A percentile compares a stretch with the other conserved stretches of the same genome.
Conservation (phyloP, 2,329 filamentous ascomycete genomes). For the Emmonsia crescens region DNA sequence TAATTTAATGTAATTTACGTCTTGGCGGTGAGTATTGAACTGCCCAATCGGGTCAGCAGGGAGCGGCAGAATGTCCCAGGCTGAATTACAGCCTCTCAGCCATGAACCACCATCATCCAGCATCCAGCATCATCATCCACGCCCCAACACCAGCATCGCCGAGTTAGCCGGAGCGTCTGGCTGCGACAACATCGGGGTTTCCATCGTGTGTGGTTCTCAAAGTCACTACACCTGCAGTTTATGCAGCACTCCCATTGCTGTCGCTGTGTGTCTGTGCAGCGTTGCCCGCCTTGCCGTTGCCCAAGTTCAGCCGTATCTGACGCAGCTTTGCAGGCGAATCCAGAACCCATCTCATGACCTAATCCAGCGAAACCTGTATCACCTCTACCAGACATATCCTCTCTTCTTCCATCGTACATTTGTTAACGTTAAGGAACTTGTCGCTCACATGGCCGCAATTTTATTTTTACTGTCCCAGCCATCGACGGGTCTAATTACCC, state of each 20-base stretch:
- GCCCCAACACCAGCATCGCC: neutral
- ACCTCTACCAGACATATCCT: neutral
- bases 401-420: conserved; percentile 3
- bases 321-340: neutral
- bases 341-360: conserved; percentile 1
- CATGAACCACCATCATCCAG: neutral
- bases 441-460: conserved; percentile 23
- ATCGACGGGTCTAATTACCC: conserved; percentile 2
- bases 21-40: neutral
- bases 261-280: neutral
- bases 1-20: neutral
- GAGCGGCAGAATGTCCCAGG: neutral
- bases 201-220: no score
- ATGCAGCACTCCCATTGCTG: neutral
- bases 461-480: conserved; percentile 2
- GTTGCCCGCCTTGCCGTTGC: neutral
- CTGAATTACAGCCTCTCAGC: neutral
- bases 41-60: neutral
- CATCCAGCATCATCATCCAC: neutral
- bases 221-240: neutral
- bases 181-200: neutral
- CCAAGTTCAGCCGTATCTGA: neutral
- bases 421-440: conserved; percentile 6
- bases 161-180: neutral
- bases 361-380: neutral